Base-by-base conservation (phyloP, 306 rosid species). In the Datisca glomerata region DNA sequence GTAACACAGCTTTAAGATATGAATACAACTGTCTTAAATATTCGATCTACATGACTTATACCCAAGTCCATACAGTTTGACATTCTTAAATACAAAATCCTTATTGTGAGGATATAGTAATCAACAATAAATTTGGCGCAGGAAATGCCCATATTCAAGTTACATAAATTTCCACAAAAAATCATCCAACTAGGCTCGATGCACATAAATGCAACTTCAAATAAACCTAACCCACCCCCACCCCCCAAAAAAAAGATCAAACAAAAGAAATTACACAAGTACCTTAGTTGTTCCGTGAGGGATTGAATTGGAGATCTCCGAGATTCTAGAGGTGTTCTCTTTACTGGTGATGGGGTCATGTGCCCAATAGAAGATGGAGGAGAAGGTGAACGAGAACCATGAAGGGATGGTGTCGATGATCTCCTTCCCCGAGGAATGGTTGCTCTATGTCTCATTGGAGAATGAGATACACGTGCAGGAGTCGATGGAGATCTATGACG, bases 271-370 rank as follows among this genome's bases (percentile, higher is more conserved):
- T 8, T 4, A 5, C 13, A 40, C 20, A 47, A 23, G 41, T 59
- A 86, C 93, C 94, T 86, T 61, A 35, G 61, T 59, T 57, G 70
- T 35, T 47, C 81, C 45, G 47, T 31, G 11, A 76, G 69, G 51
- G 89, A 66, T 41, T 49, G 75, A 54, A 55, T 6, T 21, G 56
- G 70, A 54, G 77, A 65, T 41, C 68, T 69, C 45, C 29, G 69
- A 16, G 21, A 55, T 43, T 55, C 68, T 35, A 61, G 59, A 46
- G 75, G 49, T 35, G 22, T 65, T 56, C 55, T 64, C 71, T 51
- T 34, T 21, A 45, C 36, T 34, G 69, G 73, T n/a, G 72, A 78
- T 29, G 47, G 76, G 69, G 78, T 69, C 39, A 35, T 59, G 34
- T 3, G 59, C 39, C 18, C 63, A 14, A 83, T 73, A 41, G 86